Percentiles rank a stretch among this genome's conserved stretches.
phyloP scores from a whole-genome alignment of 139 green algal genomes.

The Coelastrella sp. region DNA sequence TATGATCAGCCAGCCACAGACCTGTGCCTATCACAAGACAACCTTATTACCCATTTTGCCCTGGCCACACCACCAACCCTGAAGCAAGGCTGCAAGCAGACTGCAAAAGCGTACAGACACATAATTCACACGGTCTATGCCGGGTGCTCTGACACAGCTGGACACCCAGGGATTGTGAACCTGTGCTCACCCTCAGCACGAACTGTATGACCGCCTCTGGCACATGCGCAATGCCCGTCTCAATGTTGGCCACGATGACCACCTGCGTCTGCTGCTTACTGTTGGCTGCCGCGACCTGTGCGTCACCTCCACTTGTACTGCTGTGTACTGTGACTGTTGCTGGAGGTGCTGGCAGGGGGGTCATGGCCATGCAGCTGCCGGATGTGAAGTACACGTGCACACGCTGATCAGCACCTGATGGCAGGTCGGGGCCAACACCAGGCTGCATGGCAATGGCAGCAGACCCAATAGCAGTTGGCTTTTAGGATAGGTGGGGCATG shows the following conservation, averaged over 20 bases:
- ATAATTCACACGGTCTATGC: too few species aligned
- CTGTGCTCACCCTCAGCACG: slow-evolving; percentile 21
- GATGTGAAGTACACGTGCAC: slow-evolving; percentile 20
- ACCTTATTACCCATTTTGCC: too few species aligned
- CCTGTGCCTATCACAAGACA: too few species aligned
- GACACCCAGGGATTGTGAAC: too few species aligned
- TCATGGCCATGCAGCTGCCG: slow-evolving; percentile 38
- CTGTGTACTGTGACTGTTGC: background rate
- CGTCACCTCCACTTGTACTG: slow-evolving; percentile 4
- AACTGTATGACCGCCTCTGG: slow-evolving; percentile 46
- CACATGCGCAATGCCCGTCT: background rate
- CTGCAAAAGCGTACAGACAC: too few species aligned
- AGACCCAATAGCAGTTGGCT: background rate
- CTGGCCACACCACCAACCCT: too few species aligned
- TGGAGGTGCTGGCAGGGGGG: slow-evolving; percentile 18
- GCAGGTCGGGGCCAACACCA: slow-evolving; percentile 16
- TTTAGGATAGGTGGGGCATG: background rate
- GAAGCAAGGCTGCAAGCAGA: too few species aligned
- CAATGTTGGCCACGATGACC: slow-evolving; percentile 31
- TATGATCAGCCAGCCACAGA: too few species aligned
- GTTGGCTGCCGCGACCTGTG: background rate
- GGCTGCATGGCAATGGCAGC: background rate
- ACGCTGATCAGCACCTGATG: slow-evolving; percentile 18
- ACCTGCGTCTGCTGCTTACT: slow-evolving; percentile 63
- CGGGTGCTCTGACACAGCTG: too few species aligned